These are phyloP conservation scores for Saccharum hybrid DNA, from an alignment of 202 grass and related monocot species.

Conservation along the genomic window DNA sequence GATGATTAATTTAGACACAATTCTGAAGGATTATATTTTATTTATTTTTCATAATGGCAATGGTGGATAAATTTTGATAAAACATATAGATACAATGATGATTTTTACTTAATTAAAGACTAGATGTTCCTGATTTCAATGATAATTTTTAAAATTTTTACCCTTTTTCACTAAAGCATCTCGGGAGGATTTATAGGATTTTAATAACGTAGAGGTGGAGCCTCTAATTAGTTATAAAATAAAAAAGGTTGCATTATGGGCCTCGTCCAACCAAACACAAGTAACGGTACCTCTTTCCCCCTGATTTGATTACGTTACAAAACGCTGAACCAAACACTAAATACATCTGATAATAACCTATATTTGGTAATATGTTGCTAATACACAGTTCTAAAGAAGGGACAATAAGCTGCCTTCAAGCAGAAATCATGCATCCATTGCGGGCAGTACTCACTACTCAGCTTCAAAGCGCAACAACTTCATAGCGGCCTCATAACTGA, in stretches of 20 bases:
- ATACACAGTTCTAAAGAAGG: constrained; percentile 55
- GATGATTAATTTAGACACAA: neutral
- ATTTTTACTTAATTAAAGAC: no score
- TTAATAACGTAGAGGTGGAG: neutral
- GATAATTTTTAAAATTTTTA: neutral
- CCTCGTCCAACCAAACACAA: neutral
- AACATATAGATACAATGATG: no score
- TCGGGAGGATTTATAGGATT: neutral
- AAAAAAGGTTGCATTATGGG: neutral
- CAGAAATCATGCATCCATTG: constrained; percentile 31
- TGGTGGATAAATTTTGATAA: no score
- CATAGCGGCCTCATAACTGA: constrained; percentile 19
- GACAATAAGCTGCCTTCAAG: constrained; percentile 42
- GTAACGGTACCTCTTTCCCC: neutral
- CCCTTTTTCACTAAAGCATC: neutral
- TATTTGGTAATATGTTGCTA: constrained; percentile 58
- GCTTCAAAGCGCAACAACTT: constrained; percentile 21
- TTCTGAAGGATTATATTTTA: neutral
- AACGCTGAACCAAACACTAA: constrained; percentile 19
- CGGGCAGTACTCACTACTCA: neutral
- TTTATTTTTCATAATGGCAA: no score
- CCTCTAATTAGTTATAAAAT: neutral
- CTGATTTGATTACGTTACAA: constrained; percentile 7
- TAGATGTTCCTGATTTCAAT: no score
- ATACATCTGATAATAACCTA: constrained; percentile 70